A percentile compares a stretch with the other conserved stretches of the same genome.
Conservation (phyloP, 2,329 filamentous ascomycete genomes). For the Cercospora zeina region DNA sequence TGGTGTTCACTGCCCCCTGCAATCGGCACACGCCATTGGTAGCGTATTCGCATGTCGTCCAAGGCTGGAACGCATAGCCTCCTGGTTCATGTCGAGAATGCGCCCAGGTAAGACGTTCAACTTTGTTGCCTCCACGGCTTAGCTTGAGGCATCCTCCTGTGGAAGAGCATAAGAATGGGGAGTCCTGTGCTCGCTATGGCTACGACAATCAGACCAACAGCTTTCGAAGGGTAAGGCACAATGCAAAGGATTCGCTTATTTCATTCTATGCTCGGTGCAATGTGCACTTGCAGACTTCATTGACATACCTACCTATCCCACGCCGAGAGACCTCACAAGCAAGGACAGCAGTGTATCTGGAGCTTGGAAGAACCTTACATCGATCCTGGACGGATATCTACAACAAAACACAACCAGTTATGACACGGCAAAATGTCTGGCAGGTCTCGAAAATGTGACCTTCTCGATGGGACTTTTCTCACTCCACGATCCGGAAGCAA, state of each 20-base stretch:
- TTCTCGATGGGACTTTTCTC: slow-evolving; percentile 21
- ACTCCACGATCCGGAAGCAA: slow-evolving; percentile 7
- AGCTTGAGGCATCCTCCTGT: background rate
- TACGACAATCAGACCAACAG: background rate
- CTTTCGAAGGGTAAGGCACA: background rate
- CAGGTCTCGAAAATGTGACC: slow-evolving; percentile 12
- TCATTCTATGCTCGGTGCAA: background rate
- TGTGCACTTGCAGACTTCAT: background rate
- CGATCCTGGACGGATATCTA: background rate
- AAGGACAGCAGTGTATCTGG: background rate
- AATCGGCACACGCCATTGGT: background rate
- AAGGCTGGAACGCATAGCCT: background rate
- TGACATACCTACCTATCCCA: background rate
- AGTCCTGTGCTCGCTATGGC: background rate
- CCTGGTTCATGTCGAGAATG: background rate
- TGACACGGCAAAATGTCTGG: background rate
- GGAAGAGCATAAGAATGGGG: background rate
- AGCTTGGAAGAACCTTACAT: background rate
- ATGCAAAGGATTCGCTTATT: background rate
- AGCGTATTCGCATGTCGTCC: background rate
- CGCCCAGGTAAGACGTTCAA: background rate
- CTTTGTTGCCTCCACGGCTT: background rate
- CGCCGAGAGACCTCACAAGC: background rate
- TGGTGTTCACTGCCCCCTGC: background rate
- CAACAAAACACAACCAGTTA: background rate